phyloP scores from a whole-genome alignment of 208 protist species.

The Herpetomonas samuelpessoai region DNA sequence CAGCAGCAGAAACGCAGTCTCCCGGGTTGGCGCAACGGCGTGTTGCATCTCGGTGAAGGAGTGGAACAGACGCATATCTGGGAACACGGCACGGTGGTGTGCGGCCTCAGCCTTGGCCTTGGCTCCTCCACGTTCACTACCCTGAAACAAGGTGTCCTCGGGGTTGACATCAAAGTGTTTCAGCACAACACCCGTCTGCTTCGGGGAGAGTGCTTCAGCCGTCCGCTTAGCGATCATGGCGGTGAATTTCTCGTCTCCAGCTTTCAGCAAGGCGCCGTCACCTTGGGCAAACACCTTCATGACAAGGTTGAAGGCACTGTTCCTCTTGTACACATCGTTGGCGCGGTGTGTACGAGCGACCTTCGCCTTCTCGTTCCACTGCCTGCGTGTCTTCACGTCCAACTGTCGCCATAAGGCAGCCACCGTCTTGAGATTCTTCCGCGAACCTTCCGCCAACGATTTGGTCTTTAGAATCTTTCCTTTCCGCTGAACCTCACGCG shows the following conservation, averaged over 20 bases:
- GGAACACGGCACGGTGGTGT: constrained; percentile 18
- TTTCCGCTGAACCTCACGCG: constrained; percentile 29
- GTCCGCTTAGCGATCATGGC: constrained; percentile 49
- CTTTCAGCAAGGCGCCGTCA: constrained; percentile 27
- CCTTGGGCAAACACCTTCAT: constrained; percentile 48
- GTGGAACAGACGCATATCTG: constrained; percentile 65
- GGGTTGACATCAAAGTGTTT: constrained; percentile 20
- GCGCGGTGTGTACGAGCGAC: constrained; percentile 18
- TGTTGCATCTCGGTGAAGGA: constrained; percentile 85
- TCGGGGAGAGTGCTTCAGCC: constrained; percentile 31
- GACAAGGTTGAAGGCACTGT: constrained; percentile 69
- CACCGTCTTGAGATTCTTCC: constrained; percentile 41
- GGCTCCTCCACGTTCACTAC: not conserved
- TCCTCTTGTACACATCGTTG: constrained; percentile 30
- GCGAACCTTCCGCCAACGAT: constrained; percentile 23
- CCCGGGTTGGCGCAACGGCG: constrained; percentile 57
- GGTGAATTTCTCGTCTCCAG: constrained; percentile 48
- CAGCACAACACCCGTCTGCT: constrained; percentile 23
- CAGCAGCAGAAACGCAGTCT: constrained; percentile 36
- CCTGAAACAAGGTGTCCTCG: not conserved
- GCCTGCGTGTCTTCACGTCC: constrained; percentile 12
- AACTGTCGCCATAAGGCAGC: constrained; percentile 40
- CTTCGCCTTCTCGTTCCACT: constrained; percentile 46
- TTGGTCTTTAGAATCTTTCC: constrained; percentile 26
- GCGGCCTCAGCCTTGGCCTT: not conserved